Conservation (phyloP, 2,329 filamentous ascomycete genomes). For the Colletotrichum gloeosporioides region DNA sequence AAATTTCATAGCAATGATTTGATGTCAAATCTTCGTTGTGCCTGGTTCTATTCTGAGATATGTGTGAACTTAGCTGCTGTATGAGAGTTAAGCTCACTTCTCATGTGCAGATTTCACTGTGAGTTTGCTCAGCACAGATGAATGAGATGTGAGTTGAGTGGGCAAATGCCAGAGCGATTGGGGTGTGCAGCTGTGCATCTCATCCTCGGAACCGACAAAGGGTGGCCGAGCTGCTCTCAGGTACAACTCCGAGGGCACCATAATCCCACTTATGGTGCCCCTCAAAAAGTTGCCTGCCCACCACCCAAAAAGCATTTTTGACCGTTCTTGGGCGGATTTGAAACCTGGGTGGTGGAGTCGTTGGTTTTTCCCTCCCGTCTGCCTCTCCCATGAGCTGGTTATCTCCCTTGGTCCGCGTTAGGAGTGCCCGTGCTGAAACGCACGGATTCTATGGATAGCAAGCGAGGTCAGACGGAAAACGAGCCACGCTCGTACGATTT, state of each 20-base stretch:
- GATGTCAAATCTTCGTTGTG: not conserved
- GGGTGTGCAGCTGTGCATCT: not conserved
- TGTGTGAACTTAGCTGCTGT: not conserved
- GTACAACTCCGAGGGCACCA: not conserved
- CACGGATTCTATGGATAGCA: not conserved
- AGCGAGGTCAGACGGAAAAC: not conserved
- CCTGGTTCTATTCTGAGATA: not conserved
- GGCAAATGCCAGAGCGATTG: not conserved
- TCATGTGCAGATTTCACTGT: not conserved
- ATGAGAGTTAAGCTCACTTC: not conserved
- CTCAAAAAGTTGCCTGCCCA: not conserved
- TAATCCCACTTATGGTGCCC: not conserved
- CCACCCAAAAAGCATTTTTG: not conserved
- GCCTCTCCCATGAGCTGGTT: not conserved
- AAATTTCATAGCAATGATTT: not conserved
- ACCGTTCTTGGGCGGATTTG: not conserved
- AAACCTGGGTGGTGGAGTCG: constrained; percentile 12
- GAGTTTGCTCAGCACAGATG: not conserved
- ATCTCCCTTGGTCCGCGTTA: not conserved
- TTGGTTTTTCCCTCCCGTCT: not conserved
- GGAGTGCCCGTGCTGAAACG: constrained; percentile 6
- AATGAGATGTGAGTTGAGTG: not conserved
- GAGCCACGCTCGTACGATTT: not conserved
- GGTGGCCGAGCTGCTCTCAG: not conserved
- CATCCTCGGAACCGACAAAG: not conserved